Base-by-base conservation (phyloP, 2,329 filamentous ascomycete species). In the Neonectria ditissima region DNA sequence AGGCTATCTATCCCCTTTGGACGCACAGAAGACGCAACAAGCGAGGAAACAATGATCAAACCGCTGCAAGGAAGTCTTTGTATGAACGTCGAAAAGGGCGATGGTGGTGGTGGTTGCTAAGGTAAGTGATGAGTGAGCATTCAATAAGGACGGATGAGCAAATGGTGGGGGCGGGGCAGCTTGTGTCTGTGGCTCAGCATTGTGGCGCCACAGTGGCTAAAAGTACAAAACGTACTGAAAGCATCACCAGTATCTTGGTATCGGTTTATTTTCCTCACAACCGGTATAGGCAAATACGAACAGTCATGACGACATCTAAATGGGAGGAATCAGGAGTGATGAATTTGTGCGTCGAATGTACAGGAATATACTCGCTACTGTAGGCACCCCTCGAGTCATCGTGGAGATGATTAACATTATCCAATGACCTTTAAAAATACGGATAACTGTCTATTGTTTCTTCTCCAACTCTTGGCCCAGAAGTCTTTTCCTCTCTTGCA, bases 401-500 rank as follows among this genome's bases (percentile, higher is more conserved):
- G 39, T 32, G 18, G 6, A 45, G 4, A 59, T 22, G 41, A 59
- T 39, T 39, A 55, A 37, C 24, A 55, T 61, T 55, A 55, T 61
- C 20, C 47, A 59, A 45, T 57, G 39, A 37, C 47, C 14, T 55
- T 39, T 47, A 34, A 20, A 39, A 41, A 45, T 41, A 52, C 11
- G 34, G 28, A 34, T 59, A 47, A 48, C 45, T 53, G 53, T 72
- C 65, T 71, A 67, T 65, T 44, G 37, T 62, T 59, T 53, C 20
- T 58, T 62, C 59, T 66, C 56, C 60, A 61, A 58, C n/a, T 66
- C 55, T 58, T 55, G 58, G 30, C n/a, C 11, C 41, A 44, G 34
- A 34, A 9, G 56, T 55, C 52, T 59, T 55, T 51, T 20, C 55
- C 54, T 51, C 22, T 55, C 65, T 30, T 32, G 18, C 14, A 28